Percentiles rank a stretch among this genome's conserved stretches.
phyloP scores from a whole-genome alignment of 2,329 filamentous ascomycete species.

The Cadophora malorum region DNA sequence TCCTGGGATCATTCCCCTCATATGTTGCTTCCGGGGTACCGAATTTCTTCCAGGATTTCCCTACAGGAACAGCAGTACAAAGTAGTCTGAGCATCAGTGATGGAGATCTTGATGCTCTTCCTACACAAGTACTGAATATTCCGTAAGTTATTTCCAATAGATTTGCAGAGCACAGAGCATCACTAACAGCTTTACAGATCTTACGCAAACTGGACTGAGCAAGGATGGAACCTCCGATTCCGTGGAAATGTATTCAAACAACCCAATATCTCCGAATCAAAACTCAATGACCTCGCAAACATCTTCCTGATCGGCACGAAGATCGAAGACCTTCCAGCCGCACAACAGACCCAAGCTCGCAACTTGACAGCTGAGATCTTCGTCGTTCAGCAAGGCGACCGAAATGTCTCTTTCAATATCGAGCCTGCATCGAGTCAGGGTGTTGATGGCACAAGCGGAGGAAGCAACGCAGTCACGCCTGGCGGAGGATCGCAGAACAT shows the following conservation, averaged over 20 bases:
- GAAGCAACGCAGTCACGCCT: constrained; percentile 56
- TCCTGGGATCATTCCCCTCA: constrained; percentile 62
- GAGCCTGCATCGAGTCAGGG: constrained; percentile 63
- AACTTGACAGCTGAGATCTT: constrained; percentile 78
- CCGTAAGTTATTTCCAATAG: constrained; percentile 51
- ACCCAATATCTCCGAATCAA: constrained; percentile 68
- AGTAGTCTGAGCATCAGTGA: constrained; percentile 66
- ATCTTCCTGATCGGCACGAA: constrained; percentile 71
- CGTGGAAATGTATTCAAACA: constrained; percentile 85
- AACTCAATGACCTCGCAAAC: constrained; percentile 72
- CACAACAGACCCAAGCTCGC: constrained; percentile 70
- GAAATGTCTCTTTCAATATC: constrained; percentile 69
- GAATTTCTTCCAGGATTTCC: constrained; percentile 71
- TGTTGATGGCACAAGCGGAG: constrained; percentile 52
- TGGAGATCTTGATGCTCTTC: constrained; percentile 63
- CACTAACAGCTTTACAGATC: constrained; percentile 46
- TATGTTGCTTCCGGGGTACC: constrained; percentile 69
- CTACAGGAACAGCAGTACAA: constrained; percentile 65
- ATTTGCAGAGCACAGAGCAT: not conserved
- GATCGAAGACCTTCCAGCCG: constrained; percentile 62
- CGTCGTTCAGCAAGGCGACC: constrained; percentile 73
- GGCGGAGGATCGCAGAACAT: constrained; percentile 68
- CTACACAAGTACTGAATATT: constrained; percentile 74
- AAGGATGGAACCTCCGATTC: constrained; percentile 77
- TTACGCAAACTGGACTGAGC: constrained; percentile 80